Evolutionary conservation across 768 basidiomycete species (phyloP).

Genomic region (Dictyophora rubrovolvata): DNA sequence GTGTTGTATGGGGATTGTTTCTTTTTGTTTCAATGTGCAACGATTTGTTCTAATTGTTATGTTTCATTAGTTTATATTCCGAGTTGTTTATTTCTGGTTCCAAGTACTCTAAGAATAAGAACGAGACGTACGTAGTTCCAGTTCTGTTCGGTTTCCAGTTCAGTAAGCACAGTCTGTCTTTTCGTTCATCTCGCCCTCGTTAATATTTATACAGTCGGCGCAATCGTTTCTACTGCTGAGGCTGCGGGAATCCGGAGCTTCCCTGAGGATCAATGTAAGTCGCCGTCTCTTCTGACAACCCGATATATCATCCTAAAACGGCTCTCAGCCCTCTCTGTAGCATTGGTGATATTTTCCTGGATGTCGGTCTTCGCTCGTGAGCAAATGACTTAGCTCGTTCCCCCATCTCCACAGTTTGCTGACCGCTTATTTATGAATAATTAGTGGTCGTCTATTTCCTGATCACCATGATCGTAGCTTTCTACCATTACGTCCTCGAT

Average conservation of each 20-base stretch:
- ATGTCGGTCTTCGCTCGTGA: conserved; percentile 19
- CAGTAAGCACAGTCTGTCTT: neutral
- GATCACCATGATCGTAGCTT: neutral
- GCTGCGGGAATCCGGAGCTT: conserved; percentile 23
- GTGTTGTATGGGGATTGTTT: neutral
- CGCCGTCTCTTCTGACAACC: neutral
- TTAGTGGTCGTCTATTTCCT: conserved; percentile 3
- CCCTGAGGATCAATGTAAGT: conserved; percentile 28
- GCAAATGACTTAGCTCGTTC: conserved; percentile 5
- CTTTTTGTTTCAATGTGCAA: no score
- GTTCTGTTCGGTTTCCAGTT: conserved; percentile 2
- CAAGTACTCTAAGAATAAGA: neutral
- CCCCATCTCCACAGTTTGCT: neutral
- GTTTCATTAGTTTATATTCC: neutral
- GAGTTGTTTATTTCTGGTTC: neutral
- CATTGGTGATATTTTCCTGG: conserved; percentile 23
- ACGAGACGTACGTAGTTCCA: neutral
- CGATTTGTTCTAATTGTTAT: no score
- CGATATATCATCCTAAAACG: neutral
- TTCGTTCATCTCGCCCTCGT: neutral
- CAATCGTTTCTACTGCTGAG: conserved; percentile 36
- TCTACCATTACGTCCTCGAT: neutral
- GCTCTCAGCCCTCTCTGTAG: conserved; percentile 20
- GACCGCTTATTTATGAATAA: neutral
- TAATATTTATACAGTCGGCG: conserved; percentile 28